phyloP scores from a whole-genome alignment of 495 filamentous ascomycete genomes.

The Annulohypoxylon nitens region DNA sequence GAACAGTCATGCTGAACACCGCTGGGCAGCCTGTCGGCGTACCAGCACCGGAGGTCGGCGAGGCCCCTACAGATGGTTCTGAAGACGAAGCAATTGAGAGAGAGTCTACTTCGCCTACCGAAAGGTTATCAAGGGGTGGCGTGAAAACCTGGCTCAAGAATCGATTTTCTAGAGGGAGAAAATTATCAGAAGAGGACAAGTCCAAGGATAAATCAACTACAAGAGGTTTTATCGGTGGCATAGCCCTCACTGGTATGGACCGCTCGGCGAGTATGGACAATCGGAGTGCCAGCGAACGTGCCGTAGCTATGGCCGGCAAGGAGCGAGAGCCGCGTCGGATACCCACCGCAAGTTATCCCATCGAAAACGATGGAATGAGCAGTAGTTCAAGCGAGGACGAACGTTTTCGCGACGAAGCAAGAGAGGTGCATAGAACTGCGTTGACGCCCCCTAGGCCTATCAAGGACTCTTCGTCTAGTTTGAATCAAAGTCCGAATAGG shows the following conservation, averaged over 20 bases:
- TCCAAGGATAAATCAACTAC: conserved; percentile 49
- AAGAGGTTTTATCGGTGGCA: conserved; percentile 64
- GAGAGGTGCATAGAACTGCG: conserved; percentile 44
- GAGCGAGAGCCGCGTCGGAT: background rate
- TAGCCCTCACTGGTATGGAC: conserved; percentile 55
- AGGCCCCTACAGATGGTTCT: background rate
- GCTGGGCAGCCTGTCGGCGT: conserved; percentile 40
- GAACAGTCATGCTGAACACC: conserved; percentile 32
- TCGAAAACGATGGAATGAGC: conserved; percentile 6
- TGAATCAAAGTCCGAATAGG: conserved; percentile 57
- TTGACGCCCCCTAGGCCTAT: conserved; percentile 39
- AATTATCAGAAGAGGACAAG: conserved; percentile 52
- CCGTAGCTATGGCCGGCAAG: conserved; percentile 65
- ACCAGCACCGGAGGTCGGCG: conserved; percentile 25
- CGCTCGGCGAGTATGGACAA: conserved; percentile 53
- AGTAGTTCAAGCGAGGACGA: conserved; percentile 40
- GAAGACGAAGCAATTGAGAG: conserved; percentile 20
- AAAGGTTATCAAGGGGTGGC: conserved; percentile 53
- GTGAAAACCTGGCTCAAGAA: conserved; percentile 73
- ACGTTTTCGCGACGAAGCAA: conserved; percentile 26
- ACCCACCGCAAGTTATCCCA: conserved; percentile 1
- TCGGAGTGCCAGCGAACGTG: conserved; percentile 58
- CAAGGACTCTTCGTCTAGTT: conserved; percentile 35
- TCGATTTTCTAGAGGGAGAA: conserved; percentile 59
- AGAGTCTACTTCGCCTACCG: conserved; percentile 26